Conservation (phyloP, 73 alveolate species). For the Tetrahymena borealis region DNA sequence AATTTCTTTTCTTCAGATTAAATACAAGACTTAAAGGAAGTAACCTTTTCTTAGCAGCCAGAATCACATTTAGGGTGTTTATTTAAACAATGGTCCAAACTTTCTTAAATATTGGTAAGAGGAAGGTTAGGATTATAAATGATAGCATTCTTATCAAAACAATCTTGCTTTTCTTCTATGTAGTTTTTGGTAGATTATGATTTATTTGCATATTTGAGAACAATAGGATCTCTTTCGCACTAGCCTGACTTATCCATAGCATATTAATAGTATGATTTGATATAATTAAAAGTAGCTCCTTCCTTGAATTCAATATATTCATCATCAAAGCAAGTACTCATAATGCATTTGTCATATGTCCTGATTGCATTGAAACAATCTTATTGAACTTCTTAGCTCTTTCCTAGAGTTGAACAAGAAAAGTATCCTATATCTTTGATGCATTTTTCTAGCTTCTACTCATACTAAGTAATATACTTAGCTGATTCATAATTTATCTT, state of each 20-base stretch:
- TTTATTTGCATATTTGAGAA: not conserved
- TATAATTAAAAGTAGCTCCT: not conserved
- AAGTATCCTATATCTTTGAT: not conserved
- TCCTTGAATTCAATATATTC: not conserved
- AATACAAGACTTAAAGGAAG: not conserved
- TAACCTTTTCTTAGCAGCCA: not conserved
- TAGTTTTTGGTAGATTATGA: not conserved
- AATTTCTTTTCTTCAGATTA: not conserved
- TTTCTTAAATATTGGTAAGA: not conserved
- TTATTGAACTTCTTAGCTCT: not conserved
- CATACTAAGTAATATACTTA: not conserved
- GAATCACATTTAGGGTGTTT: not conserved
- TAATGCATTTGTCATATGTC: not conserved
- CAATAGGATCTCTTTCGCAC: not conserved
- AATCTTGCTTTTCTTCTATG: not conserved
- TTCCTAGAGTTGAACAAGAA: not conserved
- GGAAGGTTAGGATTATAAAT: not conserved
- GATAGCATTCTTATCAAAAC: not conserved
- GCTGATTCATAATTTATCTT: not conserved
- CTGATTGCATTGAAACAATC: not conserved
- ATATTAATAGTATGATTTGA: not conserved
- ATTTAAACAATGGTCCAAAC: not conserved
- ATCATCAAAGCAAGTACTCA: not conserved
- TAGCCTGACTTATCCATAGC: not conserved
- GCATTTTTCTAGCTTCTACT: not conserved